Base-by-base conservation (phyloP, 768 basidiomycete genomes). In the Agrocybe pediades region DNA sequence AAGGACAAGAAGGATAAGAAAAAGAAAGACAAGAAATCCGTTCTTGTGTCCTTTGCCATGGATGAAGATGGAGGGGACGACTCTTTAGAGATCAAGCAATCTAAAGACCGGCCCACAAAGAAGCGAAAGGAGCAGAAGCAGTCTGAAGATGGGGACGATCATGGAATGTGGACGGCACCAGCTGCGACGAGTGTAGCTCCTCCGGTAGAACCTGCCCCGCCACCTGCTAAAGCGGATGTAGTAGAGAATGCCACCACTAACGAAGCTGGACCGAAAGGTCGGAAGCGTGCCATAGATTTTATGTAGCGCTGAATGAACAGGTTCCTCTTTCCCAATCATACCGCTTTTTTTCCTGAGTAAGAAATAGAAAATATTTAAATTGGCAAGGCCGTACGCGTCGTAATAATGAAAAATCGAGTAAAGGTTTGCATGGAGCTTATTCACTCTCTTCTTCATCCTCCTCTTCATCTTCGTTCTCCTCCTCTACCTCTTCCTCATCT, bases 281-380 rank as follows among this genome's bases (percentile, higher is more conserved):
- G 89, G 49, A 89, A 90, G 64, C 77, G 86, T 29, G 90, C 90
- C 0, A 75, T 87, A 20, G 90, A 92, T 68, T 92, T 88, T 58
- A 74, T 92, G 81, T 90, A 81, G 63, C 29, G 19, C 27, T 21
- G 11, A n/a, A 6, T 5, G 33, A 36, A 36, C 13, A 36, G 33
- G n/a, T 15, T 6, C 5, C 4, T 36, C 13, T 3, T 36, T 13
- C n/a, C n/a, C n/a, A n/a, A n/a, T n/a, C n/a, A n/a, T n/a, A n/a
- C n/a, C n/a, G n/a, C n/a, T n/a, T n/a, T n/a, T n/a, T n/a, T n/a
- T n/a, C n/a, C n/a, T n/a, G n/a, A n/a, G 29, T 7, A 30, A 15
- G 29, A 30, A 15, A 30, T 30, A 15, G 7, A 7, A 30, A 7
- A 30, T 30, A 30, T 30, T 30, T 7, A 30, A 7, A 30, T 15